Conservation (phyloP, 768 basidiomycete genomes). For the Chlorophyllum brunneum region DNA sequence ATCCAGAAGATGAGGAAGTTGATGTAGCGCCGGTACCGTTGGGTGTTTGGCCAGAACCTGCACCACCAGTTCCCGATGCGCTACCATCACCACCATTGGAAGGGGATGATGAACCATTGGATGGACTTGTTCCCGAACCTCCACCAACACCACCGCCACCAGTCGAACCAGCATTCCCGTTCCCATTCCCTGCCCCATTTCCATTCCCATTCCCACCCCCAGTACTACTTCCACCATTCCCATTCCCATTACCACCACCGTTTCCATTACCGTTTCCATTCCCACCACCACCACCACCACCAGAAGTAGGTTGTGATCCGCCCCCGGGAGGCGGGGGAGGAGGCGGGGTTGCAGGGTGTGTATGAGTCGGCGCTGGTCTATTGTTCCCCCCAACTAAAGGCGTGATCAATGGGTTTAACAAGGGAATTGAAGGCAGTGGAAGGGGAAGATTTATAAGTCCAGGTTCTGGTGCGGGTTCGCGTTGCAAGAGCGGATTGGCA, state of each 20-base stretch:
- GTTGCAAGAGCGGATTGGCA: not conserved
- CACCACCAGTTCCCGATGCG: conserved; percentile 1
- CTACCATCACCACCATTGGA: conserved; percentile 8
- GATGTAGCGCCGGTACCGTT: not conserved
- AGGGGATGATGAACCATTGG: too few species aligned
- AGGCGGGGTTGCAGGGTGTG: not conserved
- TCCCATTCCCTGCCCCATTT: conserved; percentile 15
- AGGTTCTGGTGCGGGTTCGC: conserved; percentile 36
- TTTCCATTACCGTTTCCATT: conserved; percentile 12
- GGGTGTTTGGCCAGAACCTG: not conserved
- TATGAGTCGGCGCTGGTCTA: conserved; percentile 12
- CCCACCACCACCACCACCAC: conserved; percentile 12
- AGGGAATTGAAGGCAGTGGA: conserved; percentile 36
- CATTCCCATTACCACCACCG: conserved; percentile 9
- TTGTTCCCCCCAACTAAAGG: conserved; percentile 29
- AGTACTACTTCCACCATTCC: conserved; percentile 13
- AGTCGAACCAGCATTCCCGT: too few species aligned
- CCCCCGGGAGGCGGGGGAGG: too few species aligned
- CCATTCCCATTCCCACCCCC: conserved; percentile 16
- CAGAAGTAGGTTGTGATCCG: too few species aligned
- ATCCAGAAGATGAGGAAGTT: not conserved
- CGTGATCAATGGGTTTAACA: conserved; percentile 32
- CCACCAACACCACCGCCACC: not conserved
- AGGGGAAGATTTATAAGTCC: conserved; percentile 33
- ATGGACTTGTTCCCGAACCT: conserved; percentile 2